Evolutionary conservation across 2,329 filamentous ascomycete genomes (phyloP), one percentile per base, ranked within the genome.

Genomic region (Juglanconis juglandina): DNA sequence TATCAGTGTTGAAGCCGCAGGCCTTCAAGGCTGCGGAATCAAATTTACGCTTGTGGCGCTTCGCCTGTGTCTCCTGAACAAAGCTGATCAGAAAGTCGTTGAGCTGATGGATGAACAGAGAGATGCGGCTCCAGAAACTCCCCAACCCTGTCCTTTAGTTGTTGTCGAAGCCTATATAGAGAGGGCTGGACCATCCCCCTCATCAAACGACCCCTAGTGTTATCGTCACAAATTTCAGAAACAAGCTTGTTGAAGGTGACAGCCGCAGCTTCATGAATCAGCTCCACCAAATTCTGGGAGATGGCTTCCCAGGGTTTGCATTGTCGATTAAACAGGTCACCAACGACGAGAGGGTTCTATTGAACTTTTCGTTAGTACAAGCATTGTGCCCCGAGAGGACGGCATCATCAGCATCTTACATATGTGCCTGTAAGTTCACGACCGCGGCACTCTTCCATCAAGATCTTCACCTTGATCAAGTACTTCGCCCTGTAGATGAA

Each of bases 401-500:
- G 17, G 17, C 17, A 17, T 37, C 14, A 32, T 9, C 49, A 17
- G 17, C 2, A 8, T 32, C 58, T 48, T 9, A 60, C 58, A 44
- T 59, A 69, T n/a, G 68, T 68, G 11, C 68, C 68, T 1, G 68
- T 67, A 9, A 70, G 66, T 53, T 70, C 68, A 11, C 65, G 66
- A 0, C 63, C 67, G n/a, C 68, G 61, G 48, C 68, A 68, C 53
- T 67, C 61, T 39, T 67, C 61, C 68, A 68, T 67, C 10, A 65
- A 54, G 5, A 52, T 42, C 37, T 66, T 64, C 1, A 68, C 67
- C 2, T 52, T 37, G 2, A 62, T 13, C 3, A 69, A 35, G 39
- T 67, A 69, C 3, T 61, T 49, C 0, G 1, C 8, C 17, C 67
- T 64, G 56, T 60, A 46, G 11, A 58, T 32, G 6, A 17, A 61